phyloP scores from a whole-genome alignment of 2,329 filamentous ascomycete genomes.

The Diaporthe australafricana region DNA sequence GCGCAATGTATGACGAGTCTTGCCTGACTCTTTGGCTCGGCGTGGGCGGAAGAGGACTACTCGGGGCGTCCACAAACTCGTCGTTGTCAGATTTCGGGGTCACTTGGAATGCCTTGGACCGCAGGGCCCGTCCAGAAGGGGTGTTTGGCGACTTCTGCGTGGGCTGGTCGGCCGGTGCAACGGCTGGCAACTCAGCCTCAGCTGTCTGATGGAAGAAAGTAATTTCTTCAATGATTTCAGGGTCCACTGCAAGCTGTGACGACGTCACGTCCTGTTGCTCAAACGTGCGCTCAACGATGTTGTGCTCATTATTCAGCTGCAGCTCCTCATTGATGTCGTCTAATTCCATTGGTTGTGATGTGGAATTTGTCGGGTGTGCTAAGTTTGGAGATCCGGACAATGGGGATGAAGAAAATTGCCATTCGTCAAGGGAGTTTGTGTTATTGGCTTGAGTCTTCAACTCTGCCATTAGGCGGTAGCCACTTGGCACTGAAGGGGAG shows the following conservation, averaged over 20 bases:
- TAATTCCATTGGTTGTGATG: constrained; percentile 40
- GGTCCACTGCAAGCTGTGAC: constrained; percentile 1
- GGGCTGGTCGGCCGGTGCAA: neutral
- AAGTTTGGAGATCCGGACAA: constrained; percentile 61
- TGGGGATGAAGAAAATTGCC: constrained; percentile 68
- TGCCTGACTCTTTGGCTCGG: constrained; percentile 43
- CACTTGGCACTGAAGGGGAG: constrained; percentile 67
- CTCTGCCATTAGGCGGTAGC: constrained; percentile 63
- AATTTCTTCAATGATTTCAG: constrained; percentile 28
- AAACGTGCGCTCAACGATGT: constrained; percentile 5
- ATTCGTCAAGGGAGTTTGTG: constrained; percentile 55
- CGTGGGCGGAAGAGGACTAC: constrained; percentile 52
- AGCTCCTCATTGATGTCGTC: constrained; percentile 40
- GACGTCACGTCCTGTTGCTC: constrained; percentile 11
- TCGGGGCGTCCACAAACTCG: constrained; percentile 62
- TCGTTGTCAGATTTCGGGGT: constrained; percentile 58
- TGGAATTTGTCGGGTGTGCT: constrained; percentile 44
- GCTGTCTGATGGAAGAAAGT: neutral
- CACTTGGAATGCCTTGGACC: constrained; percentile 43
- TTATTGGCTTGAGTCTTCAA: constrained; percentile 62
- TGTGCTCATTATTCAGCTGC: constrained; percentile 36
- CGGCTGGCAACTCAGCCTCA: neutral
- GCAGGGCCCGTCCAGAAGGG: constrained; percentile 22
- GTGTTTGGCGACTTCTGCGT: neutral
- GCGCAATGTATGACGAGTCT: constrained; percentile 23